Percentiles rank a stretch among this genome's conserved stretches.
Conservation (phyloP, 768 basidiomycete species). For the Russula sp. region DNA sequence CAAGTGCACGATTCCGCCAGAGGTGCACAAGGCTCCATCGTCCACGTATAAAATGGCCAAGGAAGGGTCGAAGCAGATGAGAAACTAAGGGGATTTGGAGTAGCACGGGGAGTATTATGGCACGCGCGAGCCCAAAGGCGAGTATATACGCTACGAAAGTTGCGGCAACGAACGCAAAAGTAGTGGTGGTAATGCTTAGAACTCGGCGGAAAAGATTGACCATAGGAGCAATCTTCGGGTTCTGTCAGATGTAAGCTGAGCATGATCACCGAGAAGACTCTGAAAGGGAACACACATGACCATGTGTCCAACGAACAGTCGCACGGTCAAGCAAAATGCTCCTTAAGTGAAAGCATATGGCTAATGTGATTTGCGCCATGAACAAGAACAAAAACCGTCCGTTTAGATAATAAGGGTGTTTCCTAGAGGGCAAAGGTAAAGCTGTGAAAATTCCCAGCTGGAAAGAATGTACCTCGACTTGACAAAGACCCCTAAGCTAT, state of each 20-base stretch:
- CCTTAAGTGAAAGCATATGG: conserved; percentile 43
- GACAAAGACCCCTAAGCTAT: conserved; percentile 49
- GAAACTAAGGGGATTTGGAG: conserved; percentile 49
- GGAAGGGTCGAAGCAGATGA: conserved; percentile 48
- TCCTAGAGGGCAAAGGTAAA: conserved; percentile 34
- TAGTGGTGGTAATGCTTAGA: background rate
- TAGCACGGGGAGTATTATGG: conserved; percentile 43
- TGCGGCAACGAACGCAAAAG: conserved; percentile 1
- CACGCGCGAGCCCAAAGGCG: conserved; percentile 43
- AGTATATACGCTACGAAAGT: conserved; percentile 32
- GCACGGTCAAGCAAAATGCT: conserved; percentile 59
- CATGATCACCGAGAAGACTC: background rate
- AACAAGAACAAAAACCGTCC: conserved; percentile 57
- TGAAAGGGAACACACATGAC: background rate
- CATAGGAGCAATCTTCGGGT: conserved; percentile 24
- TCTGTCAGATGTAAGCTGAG: conserved; percentile 9
- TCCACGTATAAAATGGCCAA: conserved; percentile 54
- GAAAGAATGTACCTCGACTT: conserved; percentile 48
- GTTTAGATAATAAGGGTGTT: conserved; percentile 69
- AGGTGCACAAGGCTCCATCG: conserved; percentile 48
- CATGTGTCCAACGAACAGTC: conserved; percentile 28
- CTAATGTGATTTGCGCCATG: conserved; percentile 43
- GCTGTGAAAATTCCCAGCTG: background rate
- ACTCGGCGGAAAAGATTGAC: conserved; percentile 14
- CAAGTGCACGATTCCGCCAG: conserved; percentile 37